Conservation (phyloP, 805 yeast genomes). For the Cyberlindnera mrakii region DNA sequence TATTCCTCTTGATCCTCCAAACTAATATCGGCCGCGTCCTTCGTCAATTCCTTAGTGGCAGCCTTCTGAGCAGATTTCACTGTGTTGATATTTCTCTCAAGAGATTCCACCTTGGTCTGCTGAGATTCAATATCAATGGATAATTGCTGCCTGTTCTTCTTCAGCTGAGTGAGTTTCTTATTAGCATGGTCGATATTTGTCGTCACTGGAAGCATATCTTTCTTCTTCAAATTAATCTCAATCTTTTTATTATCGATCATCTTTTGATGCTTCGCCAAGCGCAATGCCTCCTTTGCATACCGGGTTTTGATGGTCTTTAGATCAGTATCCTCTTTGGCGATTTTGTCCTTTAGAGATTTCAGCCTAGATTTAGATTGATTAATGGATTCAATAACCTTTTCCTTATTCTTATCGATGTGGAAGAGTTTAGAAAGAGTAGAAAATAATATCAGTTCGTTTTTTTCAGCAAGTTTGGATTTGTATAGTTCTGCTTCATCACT, state of each 20-base stretch:
- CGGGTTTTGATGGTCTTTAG: conserved; percentile 34
- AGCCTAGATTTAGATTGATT: conserved; percentile 24
- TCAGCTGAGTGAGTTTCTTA: conserved; percentile 40
- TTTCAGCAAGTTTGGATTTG: conserved; percentile 47
- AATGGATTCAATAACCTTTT: conserved; percentile 18
- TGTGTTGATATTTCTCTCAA: conserved; percentile 42
- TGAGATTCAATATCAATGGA: conserved; percentile 50
- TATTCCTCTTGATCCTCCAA: conserved; percentile 52
- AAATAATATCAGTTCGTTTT: conserved; percentile 37
- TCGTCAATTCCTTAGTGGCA: conserved; percentile 31
- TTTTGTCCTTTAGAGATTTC: conserved; percentile 27
- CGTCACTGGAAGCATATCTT: conserved; percentile 53
- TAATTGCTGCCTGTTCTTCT: conserved; percentile 44
- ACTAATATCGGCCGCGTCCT: conserved; percentile 33
- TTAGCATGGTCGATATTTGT: conserved; percentile 46
- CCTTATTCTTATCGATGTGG: conserved; percentile 43
- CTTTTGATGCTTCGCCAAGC: conserved; percentile 34
- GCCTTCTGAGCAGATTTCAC: conserved; percentile 34
- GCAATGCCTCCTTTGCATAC: conserved; percentile 41
- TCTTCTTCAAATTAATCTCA: conserved; percentile 37
- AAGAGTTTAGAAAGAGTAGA: conserved; percentile 60
- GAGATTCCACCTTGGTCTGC: conserved; percentile 31
- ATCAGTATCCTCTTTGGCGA: conserved; percentile 30
- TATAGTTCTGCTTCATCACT: conserved; percentile 64
- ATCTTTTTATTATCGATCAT: conserved; percentile 30